These are phyloP conservation scores for Phialophora macrospora DNA, from an alignment of 2,329 filamentous ascomycete genomes.

Conservation along the genomic window DNA sequence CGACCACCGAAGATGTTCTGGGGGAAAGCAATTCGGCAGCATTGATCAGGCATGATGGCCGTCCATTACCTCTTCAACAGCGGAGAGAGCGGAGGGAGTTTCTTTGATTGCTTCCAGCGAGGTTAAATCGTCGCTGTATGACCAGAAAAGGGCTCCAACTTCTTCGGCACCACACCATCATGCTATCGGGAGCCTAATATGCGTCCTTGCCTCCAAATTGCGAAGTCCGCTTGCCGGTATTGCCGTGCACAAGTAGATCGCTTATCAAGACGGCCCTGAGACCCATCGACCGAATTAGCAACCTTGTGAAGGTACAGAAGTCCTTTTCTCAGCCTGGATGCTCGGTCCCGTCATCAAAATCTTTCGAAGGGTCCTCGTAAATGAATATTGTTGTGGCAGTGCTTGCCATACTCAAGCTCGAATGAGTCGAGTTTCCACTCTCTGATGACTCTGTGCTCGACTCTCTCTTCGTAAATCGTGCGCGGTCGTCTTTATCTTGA, in stretches of 20 bases:
- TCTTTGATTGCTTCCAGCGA: not conserved
- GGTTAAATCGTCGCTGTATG: not conserved
- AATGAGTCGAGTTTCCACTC: constrained; percentile 6
- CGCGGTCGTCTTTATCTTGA: constrained; percentile 16
- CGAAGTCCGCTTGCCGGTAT: not conserved
- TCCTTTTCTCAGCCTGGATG: constrained; percentile 12
- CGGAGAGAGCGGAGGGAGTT: too few species aligned
- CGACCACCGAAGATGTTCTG: not conserved
- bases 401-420: constrained; percentile 14
- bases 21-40: not conserved
- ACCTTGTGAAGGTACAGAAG: not conserved
- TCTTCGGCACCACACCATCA: not conserved
- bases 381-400: constrained; percentile 18
- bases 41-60: not conserved
- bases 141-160: not conserved
- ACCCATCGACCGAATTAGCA: not conserved
- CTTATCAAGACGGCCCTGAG: not conserved
- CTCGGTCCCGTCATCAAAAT: constrained; percentile 14
- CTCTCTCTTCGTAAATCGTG: constrained; percentile 20
- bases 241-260: not conserved
- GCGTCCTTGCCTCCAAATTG: not conserved
- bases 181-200: not conserved
- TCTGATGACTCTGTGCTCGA: constrained; percentile 24
- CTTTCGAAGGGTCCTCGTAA: constrained; percentile 22
- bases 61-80: not conserved